Base-by-base conservation (phyloP, 495 filamentous ascomycete genomes). In the Aspergillus panamensis region DNA sequence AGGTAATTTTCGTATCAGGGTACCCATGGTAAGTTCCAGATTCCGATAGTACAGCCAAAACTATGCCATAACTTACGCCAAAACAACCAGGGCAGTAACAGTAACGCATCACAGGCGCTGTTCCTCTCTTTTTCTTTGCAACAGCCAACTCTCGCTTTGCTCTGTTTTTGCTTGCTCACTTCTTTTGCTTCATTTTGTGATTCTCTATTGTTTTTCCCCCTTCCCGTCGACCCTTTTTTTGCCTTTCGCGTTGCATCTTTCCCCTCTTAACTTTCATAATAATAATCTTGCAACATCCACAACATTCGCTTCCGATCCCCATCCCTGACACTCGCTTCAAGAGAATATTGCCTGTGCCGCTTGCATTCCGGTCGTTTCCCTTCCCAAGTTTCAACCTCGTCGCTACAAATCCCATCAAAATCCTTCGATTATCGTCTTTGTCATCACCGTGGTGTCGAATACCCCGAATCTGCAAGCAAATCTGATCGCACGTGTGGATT, bases 271-370 rank as follows among this genome's bases (percentile, higher is more conserved):
- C 47, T 14, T 19, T 53, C 32, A 42, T 60, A 60, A 52, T 51
- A 30, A 49, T 58, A 51, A 44, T 58, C 45, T 29, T 47, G 16
- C 13, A n/a, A 40, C 20, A 8, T 33, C 57, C 51, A 43, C 51
- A 8, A 54, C 60, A 57, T 55, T 58, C 55, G 60, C 40, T 62
- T 29, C 25, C 20, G 44, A 39, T 39, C 21, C n/a, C 44, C 45
- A 32, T 39, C 54, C 60, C 51, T 57, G 37, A 54, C 60, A 42
- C 44, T 62, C 60, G 55, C 60, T 62, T 57, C 25, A 25, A 25
- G 25, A 25, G 25, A 25, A 25, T 25, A 25, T 25, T 25, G 2
- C 2, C 2, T 25, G 25, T 49, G 13, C 33, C 39, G 30, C 49
- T 54, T 33, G 21, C 57, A 42, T 10, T 43, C 13, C 42, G 6